phyloP scores from a whole-genome alignment of 805 yeast species.

The Ogataea thermomethanolica region DNA sequence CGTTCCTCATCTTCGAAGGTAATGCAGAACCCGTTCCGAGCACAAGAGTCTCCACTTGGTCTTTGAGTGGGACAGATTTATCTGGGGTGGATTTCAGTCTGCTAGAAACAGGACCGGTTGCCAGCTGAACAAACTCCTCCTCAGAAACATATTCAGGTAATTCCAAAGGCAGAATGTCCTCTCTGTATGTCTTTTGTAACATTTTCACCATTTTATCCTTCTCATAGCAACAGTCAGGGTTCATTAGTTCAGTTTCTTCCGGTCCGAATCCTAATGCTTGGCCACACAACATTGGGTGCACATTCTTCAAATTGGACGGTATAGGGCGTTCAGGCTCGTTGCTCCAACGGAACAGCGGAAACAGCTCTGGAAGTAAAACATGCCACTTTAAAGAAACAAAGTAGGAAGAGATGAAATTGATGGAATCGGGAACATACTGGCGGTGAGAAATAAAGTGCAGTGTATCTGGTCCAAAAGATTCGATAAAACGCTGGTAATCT shows the following conservation, averaged over 20 bases:
- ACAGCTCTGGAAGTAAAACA: constrained; percentile 42
- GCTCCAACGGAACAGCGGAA: constrained; percentile 40
- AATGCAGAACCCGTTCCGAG: constrained; percentile 92
- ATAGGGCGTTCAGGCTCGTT: constrained; percentile 25
- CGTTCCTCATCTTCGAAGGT: constrained; percentile 84
- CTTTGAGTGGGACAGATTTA: constrained; percentile 31
- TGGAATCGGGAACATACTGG: constrained; percentile 53
- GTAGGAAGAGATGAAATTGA: constrained; percentile 57
- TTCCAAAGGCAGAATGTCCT: constrained; percentile 22
- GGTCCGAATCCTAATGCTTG: constrained; percentile 25
- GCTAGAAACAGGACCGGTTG: not conserved
- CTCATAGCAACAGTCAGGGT: constrained; percentile 5
- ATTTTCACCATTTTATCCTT: constrained; percentile 22
- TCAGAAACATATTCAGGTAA: constrained; percentile 9
- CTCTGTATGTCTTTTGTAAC: constrained; percentile 26
- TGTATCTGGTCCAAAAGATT: constrained; percentile 48
- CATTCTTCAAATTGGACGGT: constrained; percentile 25
- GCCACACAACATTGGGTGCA: constrained; percentile 29
- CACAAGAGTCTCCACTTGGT: constrained; percentile 65
- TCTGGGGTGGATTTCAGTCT: constrained; percentile 10
- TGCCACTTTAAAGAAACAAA: constrained; percentile 53
- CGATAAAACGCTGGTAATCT: constrained; percentile 48
- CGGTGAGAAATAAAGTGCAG: constrained; percentile 75
- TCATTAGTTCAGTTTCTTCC: constrained; percentile 7
- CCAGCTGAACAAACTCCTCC: constrained; percentile 9